These are phyloP conservation scores for Nephelium lappaceum DNA, from an alignment of 345 rosid genomes.

Conservation along the genomic window DNA sequence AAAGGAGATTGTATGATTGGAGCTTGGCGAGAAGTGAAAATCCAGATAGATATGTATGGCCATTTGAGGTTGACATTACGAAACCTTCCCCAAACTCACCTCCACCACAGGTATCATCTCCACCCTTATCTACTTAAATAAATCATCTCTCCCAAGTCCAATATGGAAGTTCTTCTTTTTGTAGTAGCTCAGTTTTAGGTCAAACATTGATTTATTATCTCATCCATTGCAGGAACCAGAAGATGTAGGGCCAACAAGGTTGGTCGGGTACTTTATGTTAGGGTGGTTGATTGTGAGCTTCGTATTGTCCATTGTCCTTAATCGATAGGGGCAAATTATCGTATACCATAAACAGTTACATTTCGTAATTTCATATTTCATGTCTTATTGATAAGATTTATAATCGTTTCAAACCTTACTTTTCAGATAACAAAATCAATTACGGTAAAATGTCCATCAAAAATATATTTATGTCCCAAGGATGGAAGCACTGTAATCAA, in stretches of 20 bases:
- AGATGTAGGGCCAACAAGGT: constrained; percentile 69
- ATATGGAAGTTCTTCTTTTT: too few relatives aligned
- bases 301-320: constrained; percentile 57
- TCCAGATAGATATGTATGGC: constrained; percentile 74
- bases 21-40: constrained; percentile 69
- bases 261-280: constrained; percentile 69
- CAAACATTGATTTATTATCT: neutral
- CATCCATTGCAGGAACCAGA: constrained; percentile 60
- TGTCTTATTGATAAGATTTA: neutral
- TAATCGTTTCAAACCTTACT: neutral
- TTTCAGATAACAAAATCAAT: too few relatives aligned
- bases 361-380: neutral
- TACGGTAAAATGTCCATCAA: too few relatives aligned
- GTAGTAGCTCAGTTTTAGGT: neutral
- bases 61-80: constrained; percentile 63
- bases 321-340: constrained; percentile 27
- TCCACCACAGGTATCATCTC: constrained; percentile 54
- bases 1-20: constrained; percentile 93
- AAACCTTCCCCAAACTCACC: constrained; percentile 43
- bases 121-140: neutral
- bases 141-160: too few relatives aligned
- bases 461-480: too few relatives aligned
- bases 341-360: neutral
- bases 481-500: too few relatives aligned
- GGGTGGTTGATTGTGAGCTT: constrained; percentile 69